A percentile compares a stretch with the other conserved stretches of the same genome.
These are phyloP conservation scores for Ogataea kodamae DNA, from an alignment of 805 yeast species.

Conservation along the genomic window DNA sequence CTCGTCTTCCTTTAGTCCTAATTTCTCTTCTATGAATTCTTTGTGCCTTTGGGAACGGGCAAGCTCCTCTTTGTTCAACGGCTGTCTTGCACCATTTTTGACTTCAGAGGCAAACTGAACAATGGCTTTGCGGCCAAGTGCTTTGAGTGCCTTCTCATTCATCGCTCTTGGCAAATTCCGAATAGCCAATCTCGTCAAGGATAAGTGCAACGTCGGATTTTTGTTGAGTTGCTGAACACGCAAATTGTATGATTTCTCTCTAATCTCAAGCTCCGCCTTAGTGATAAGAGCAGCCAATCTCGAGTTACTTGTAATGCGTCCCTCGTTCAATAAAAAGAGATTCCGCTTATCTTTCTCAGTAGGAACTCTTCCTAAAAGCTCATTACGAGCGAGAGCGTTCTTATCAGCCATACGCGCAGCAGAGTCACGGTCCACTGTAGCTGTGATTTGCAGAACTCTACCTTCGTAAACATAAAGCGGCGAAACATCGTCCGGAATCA, in stretches of 20 bases:
- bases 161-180: constrained; percentile 91
- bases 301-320: constrained; percentile 79
- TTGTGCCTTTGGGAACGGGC: constrained; percentile 73
- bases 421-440: constrained; percentile 82
- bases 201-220: constrained; percentile 86
- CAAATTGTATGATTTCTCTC: constrained; percentile 82
- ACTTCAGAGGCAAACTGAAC: constrained; percentile 93
- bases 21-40: constrained; percentile 31
- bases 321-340: constrained; percentile 85
- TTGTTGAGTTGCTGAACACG: constrained; percentile 87
- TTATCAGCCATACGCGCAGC: constrained; percentile 73
- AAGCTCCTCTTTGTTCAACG: constrained; percentile 84
- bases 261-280: constrained; percentile 72
- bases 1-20: constrained; percentile 38
- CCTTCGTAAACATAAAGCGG: constrained; percentile 90
- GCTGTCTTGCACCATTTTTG: constrained; percentile 67
- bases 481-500: constrained; percentile 89
- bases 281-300: constrained; percentile 69
- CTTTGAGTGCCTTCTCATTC: constrained; percentile 84
- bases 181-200: constrained; percentile 92
- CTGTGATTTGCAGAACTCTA: constrained; percentile 75
- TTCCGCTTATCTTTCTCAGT: constrained; percentile 81
- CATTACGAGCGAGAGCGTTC: constrained; percentile 70
- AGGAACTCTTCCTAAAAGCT: constrained; percentile 74
- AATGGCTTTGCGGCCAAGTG: constrained; percentile 89